Evolutionary conservation across 768 basidiomycete genomes (phyloP), one percentile per base, ranked within the genome.

Genomic region (Dioszegia hungarica): DNA sequence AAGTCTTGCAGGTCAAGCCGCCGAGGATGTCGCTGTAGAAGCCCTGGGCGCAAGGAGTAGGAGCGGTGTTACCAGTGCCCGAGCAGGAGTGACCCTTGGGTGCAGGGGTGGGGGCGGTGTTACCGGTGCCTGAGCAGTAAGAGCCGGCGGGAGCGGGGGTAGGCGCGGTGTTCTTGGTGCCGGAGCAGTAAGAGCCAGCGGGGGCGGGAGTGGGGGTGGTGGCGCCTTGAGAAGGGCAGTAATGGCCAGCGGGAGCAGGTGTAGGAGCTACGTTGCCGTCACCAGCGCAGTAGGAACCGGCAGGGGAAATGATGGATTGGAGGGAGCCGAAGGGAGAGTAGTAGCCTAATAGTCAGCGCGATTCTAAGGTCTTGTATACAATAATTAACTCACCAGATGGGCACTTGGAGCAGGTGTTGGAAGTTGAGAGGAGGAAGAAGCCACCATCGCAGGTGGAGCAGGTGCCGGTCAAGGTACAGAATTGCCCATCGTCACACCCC

Each of bases 121-220:
- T 56, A 2, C 31, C 31, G 25, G 40, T 28, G 11, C 44, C 44
- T 5, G 31, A 36, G 31, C 54, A 44, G 25, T 44, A 37, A 14
- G 10, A 24, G 15, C 54, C 52, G 14, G 22, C 37, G 27, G 52
- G 52, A 28, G 37, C 37, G 17, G 40, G 48, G 14, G 33, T 50
- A 14, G 20, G 34, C 5, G 29, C 28, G 11, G 27, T 33, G 19
- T 31, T 33, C 6, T 9, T 28, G 19, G 6, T 50, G 33, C 48
- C 48, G 20, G 34, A 22, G 34, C 48, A 20, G 38, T 38, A 52
- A 5, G 3, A 15, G 37, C 50, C 50, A 19, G 20, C 14, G 27
- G 28, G 33, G 17, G 50, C 36, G 24, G 50, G 50, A 19, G 50
- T 52, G n/a, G 50, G 36, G 33, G 50, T 36, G 12, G n/a, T 24